phyloP scores from a whole-genome alignment of 805 yeast species.

The Ascoidea asiatica region DNA sequence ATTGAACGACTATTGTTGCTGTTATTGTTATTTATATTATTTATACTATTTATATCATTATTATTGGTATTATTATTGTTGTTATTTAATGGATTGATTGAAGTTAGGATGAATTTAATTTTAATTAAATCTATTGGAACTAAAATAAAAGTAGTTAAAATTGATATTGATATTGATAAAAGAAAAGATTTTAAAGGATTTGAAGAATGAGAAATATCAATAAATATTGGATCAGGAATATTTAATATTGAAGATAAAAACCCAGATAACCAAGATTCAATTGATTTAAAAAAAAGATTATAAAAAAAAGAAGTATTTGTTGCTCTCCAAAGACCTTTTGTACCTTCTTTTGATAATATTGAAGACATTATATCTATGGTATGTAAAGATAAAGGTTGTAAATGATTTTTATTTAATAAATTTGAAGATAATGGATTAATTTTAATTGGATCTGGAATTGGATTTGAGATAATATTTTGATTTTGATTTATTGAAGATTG shows the following conservation, averaged over 20 bases:
- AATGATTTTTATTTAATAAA: constrained; percentile 15
- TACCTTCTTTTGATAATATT: constrained; percentile 56
- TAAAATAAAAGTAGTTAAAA: constrained; percentile 56
- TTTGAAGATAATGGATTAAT: not conserved
- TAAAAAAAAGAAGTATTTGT: constrained; percentile 69
- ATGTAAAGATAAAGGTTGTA: constrained; percentile 46
- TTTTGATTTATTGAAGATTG: no score
- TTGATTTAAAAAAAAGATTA: constrained; percentile 57
- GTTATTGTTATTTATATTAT: constrained; percentile 20
- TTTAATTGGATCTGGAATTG: not conserved
- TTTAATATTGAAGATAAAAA: constrained; percentile 68
- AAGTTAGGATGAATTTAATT: constrained; percentile 62
- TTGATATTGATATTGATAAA: constrained; percentile 57
- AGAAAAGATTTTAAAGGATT: constrained; percentile 59
- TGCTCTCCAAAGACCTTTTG: constrained; percentile 59
- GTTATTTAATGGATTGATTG: no score
- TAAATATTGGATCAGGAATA: constrained; percentile 80
- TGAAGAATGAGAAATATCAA: constrained; percentile 69
- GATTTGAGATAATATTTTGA: not conserved
- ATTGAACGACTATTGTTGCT: not conserved
- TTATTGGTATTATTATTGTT: constrained; percentile 11
- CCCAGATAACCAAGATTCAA: constrained; percentile 90
- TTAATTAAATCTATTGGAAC: constrained; percentile 76
- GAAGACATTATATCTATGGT: constrained; percentile 54
- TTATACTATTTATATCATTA: constrained; percentile 38